Conservation (phyloP, 345 rosid species). For the Euphorbia lathyris region DNA sequence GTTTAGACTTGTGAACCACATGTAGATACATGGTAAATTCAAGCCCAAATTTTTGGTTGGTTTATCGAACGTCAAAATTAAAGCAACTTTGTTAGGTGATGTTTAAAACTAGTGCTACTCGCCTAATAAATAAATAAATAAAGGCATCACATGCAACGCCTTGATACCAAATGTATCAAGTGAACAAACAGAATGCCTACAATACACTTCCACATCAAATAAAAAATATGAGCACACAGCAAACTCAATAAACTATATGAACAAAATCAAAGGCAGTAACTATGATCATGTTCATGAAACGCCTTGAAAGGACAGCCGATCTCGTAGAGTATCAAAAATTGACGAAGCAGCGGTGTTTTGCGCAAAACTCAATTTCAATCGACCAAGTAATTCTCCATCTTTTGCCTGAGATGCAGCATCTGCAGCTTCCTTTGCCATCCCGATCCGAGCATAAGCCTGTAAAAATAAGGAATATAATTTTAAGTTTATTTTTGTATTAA, state of each 20-base stretch:
- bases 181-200: not conserved
- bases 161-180: not conserved
- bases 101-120: too few relatives aligned
- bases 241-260: not conserved
- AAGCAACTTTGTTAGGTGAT: too few relatives aligned
- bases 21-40: too few relatives aligned
- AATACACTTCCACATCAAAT: not conserved
- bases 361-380: constrained; percentile 73
- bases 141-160: too few relatives aligned
- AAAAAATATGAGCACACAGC: constrained; percentile 6
- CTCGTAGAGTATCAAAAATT: constrained; percentile 80
- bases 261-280: not conserved
- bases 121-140: too few relatives aligned
- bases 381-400: constrained; percentile 88
- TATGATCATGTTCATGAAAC: constrained; percentile 35
- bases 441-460: constrained; percentile 93
- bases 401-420: constrained; percentile 94
- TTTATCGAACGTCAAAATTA: too few relatives aligned
- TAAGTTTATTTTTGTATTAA: not conserved
- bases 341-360: constrained; percentile 83
- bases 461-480: not conserved
- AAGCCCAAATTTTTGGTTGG: too few relatives aligned
- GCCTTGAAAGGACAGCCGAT: constrained; percentile 77
- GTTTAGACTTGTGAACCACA: too few relatives aligned
- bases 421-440: constrained; percentile 98